Base-by-base conservation (phyloP, 2,329 filamentous ascomycete genomes). In the Clarireedia sp. region DNA sequence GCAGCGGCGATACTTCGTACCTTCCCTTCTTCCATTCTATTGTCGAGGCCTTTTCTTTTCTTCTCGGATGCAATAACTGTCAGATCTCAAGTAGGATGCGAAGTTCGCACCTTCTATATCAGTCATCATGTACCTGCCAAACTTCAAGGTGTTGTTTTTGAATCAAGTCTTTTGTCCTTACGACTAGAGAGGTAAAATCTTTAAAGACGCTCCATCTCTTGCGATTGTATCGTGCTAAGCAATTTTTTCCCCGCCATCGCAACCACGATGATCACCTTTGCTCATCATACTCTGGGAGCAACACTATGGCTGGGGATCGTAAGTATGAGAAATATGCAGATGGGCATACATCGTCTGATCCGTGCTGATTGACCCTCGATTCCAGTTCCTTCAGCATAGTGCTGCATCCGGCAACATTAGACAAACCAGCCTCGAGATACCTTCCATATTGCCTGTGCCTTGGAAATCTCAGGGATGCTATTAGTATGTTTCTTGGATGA, bases 401-500 rank as follows among this genome's bases (percentile, higher is more conserved):
- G 33, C 51, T 23, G 45, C 52, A 4, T 54, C 24, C 14, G 37
- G 33, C 16, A 10, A 50, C 33, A 7, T 16, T 50, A 6, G 40
- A 5, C 16, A 16, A 7, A 16, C 17, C 26, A 5, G 12, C 16
- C 43, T 51, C 2, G 37, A 54, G 10, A 47, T 55, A 21, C 56
- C 60, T 10, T 54, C 52, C 12, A 55, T 8, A 26, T 56, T 64
- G 12, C 60, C 62, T 29, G 57, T 55, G 12, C 56, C 51, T 21
- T 67, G 64, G 63, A 55, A 55, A 3, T 66, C 57, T 16, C 44
- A 62, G 54, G 65, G 65, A 40, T 67, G 65, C 43, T 66, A 64
- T 44, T 56, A 59, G 38, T 62, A 62, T 19, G 58, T 52, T 52
- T 38, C 26, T 36, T 33, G 9, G 12, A 12, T 33, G 10, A 33